These are phyloP conservation scores for Vitis amurensis DNA, from an alignment of 164 flowering plant genomes.

Conservation along the genomic window DNA sequence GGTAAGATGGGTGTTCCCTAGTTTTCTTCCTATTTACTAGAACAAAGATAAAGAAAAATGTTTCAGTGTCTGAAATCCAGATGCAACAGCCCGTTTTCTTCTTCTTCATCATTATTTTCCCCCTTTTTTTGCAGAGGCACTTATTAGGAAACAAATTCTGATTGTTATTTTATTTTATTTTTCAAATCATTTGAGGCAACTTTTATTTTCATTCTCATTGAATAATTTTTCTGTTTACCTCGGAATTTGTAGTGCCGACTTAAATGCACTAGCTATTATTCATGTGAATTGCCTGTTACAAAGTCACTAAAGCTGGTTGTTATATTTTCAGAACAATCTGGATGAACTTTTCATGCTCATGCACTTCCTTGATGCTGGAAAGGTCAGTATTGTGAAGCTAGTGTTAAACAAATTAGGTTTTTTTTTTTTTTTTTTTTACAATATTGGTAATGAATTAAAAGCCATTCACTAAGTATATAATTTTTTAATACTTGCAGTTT, in stretches of 20 bases:
- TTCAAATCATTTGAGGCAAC: no score
- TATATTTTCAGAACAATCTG: conserved; percentile 79
- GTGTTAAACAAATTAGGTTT: background rate
- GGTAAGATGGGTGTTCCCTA: no score
- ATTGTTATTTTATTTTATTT: no score
- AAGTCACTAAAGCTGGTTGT: conserved; percentile 9
- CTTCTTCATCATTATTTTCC: no score
- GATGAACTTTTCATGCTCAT: conserved; percentile 99
- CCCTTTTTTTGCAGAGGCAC: no score
- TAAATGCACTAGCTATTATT: background rate
- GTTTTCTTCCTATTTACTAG: no score
- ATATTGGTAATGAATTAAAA: background rate
- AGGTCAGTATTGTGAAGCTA: conserved; percentile 54
- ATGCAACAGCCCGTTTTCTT: no score
- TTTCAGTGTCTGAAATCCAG: no score
- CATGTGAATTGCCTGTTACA: background rate
- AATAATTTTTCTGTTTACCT: background rate
- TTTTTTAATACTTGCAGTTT: conserved; percentile 60
- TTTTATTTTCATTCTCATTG: no score
- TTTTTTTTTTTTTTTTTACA: background rate
- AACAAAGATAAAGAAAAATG: no score
- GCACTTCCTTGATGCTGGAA: conserved; percentile 99
- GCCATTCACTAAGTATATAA: background rate
- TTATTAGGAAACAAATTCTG: no score
- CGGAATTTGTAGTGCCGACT: background rate